Conservation (phyloP, 2,329 filamentous ascomycete species). For the Alternaria alternata region DNA sequence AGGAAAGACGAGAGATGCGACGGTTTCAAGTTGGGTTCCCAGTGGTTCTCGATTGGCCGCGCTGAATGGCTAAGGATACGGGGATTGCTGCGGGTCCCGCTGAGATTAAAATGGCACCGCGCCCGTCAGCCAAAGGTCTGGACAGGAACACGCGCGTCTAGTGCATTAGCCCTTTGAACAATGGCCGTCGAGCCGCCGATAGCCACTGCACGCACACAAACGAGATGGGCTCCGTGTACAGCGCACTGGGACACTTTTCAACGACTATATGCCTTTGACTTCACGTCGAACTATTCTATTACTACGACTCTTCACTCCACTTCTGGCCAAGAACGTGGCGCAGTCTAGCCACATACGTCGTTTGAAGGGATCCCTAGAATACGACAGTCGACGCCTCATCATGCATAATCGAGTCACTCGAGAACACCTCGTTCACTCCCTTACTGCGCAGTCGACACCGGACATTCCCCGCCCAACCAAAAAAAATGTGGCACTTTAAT, state of each 20-base stretch:
- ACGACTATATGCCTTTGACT: background rate
- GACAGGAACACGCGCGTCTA: conserved; percentile 28
- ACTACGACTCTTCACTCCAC: background rate
- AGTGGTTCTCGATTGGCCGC: conserved; percentile 23
- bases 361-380: conserved; percentile 1
- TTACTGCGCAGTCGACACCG: background rate
- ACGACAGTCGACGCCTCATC: conserved; percentile 1
- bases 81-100: conserved; percentile 21
- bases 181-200: conserved; percentile 3
- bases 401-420: conserved; percentile 3
- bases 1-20: conserved; percentile 20
- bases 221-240: background rate
- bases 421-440: background rate
- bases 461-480: background rate
- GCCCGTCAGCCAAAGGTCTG: conserved; percentile 33
- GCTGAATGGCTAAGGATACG: conserved; percentile 10
- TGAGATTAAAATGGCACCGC: conserved; percentile 34
- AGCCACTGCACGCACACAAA: background rate
- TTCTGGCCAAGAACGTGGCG: background rate
- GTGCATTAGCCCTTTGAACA: conserved; percentile 1
- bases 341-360: background rate
- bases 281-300: background rate
- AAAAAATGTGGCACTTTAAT: background rate
- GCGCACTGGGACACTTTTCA: background rate
- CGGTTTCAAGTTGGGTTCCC: conserved; percentile 35